Conservation (phyloP, 306 rosid genomes). For the Trichosanthes cucumerina region DNA sequence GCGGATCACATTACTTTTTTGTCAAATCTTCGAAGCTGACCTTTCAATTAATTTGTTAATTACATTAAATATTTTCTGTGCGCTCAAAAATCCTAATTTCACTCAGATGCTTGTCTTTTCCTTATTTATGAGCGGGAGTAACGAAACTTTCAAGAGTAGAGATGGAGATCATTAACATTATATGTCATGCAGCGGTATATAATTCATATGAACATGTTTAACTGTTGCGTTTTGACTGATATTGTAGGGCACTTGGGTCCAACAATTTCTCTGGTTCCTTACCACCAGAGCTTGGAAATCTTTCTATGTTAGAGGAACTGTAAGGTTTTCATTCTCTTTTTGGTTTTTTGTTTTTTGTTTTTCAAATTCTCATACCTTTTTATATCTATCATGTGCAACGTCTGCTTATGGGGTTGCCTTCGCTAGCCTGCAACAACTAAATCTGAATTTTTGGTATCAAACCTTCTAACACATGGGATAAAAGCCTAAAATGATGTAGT, state of each 20-base stretch:
- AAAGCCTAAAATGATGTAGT: background rate
- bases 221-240: background rate
- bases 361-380: background rate
- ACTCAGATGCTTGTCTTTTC: background rate
- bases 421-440: background rate
- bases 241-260: slow-evolving; percentile 32
- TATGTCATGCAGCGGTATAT: background rate
- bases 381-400: background rate
- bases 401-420: background rate
- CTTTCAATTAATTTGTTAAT: background rate
- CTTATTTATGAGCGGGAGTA: background rate
- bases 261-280: slow-evolving; percentile 72
- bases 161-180: background rate
- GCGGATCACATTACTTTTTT: background rate
- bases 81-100: background rate
- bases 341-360: background rate
- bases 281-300: slow-evolving; percentile 62
- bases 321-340: slow-evolving; percentile 22
- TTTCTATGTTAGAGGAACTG: slow-evolving; percentile 40
- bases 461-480: background rate
- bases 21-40: background rate
- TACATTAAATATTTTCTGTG: background rate
- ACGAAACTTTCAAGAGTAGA: background rate
- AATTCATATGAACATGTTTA: background rate
- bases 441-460: background rate